Percentiles rank a stretch among this genome's conserved stretches.
phyloP scores from a whole-genome alignment of 441 rosid species.

The Euphorbia schlechtendalii region DNA sequence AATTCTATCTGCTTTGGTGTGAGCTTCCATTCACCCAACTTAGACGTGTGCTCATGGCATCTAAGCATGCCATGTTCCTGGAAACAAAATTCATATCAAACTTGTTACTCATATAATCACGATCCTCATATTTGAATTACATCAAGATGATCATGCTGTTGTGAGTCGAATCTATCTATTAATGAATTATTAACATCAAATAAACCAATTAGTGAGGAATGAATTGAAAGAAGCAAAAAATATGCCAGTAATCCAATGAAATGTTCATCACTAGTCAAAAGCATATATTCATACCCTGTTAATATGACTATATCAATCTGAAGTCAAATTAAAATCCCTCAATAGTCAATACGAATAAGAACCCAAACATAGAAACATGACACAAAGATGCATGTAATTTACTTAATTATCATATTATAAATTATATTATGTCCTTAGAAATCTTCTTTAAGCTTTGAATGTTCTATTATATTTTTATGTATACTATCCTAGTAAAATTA shows the following conservation, averaged over 20 bases:
- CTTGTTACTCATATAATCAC: not conserved
- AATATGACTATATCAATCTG: too few relatives aligned
- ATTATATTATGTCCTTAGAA: not conserved
- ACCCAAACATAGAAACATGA: not conserved
- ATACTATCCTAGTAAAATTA: too few relatives aligned
- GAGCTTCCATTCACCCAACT: constrained; percentile 91
- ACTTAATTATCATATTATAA: too few relatives aligned
- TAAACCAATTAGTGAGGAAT: too few relatives aligned
- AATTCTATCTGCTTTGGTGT: constrained; percentile 62
- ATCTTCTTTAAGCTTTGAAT: not conserved
- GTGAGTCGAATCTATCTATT: too few relatives aligned
- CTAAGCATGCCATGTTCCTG: constrained; percentile 96
- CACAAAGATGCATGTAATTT: not conserved
- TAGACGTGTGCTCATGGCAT: constrained; percentile 97
- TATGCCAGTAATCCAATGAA: constrained; percentile 66
- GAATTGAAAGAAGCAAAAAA: too few relatives aligned
- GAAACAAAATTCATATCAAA: not conserved
- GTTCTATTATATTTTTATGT: too few relatives aligned
- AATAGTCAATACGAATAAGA: not conserved
- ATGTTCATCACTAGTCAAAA: constrained; percentile 67
- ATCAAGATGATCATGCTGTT: too few relatives aligned
- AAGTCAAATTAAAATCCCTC: too few relatives aligned
- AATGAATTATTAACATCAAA: too few relatives aligned
- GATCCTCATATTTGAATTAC: not conserved
- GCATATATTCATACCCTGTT: too few relatives aligned